Percentiles rank a stretch among this genome's conserved stretches.
These are phyloP conservation scores for Fimicolochytrium jonesii DNA, from an alignment of 192 early-diverging fungal species.

Conservation along the genomic window DNA sequence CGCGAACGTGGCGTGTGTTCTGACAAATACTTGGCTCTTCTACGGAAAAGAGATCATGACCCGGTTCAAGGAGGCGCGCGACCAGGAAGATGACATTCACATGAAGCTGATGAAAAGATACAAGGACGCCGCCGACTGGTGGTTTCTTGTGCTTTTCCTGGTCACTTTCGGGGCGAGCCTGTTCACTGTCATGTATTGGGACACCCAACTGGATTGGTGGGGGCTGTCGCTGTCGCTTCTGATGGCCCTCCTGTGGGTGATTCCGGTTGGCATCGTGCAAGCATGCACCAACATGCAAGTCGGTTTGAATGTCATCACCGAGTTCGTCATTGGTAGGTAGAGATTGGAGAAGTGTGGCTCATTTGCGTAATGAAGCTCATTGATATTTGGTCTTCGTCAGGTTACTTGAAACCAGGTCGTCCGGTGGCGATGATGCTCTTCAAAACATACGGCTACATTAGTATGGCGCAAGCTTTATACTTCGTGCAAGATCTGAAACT, in stretches of 20 bases:
- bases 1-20: too few species aligned
- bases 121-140: background rate
- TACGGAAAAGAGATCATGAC: too few species aligned
- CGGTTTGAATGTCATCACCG: slow-evolving; percentile 73
- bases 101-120: background rate
- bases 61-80: background rate
- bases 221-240: background rate
- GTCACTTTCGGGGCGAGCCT: background rate
- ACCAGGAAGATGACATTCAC: background rate
- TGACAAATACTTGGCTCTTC: too few species aligned
- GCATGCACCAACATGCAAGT: background rate
- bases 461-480: slow-evolving; percentile 68
- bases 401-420: slow-evolving; percentile 57
- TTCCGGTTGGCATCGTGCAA: background rate
- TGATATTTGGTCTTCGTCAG: background rate
- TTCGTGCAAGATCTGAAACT: slow-evolving; percentile 71
- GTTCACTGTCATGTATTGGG: background rate
- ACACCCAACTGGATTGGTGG: background rate
- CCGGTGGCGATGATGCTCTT: slow-evolving; percentile 79
- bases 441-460: slow-evolving; percentile 80
- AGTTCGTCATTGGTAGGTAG: slow-evolving; percentile 77
- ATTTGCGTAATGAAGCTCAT: background rate
- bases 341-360: background rate
- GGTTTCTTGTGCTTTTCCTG: background rate
- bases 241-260: background rate